Base-by-base conservation (phyloP, 257 asterid species). In the Perilla frutescens region DNA sequence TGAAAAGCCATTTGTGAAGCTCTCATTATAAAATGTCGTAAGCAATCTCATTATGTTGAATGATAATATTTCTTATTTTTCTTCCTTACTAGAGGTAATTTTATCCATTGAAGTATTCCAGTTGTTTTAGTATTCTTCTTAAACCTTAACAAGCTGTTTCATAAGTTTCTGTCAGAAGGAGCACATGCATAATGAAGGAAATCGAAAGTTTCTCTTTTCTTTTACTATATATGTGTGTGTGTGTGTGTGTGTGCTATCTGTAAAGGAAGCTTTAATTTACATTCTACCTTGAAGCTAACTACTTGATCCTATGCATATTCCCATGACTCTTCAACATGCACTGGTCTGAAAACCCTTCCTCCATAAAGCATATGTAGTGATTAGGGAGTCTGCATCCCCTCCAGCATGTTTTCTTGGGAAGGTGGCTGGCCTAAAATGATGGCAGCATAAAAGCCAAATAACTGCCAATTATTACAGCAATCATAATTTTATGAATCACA, bases 271-370 rank as follows among this genome's bases (percentile, higher is more conserved):
- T 13, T 54, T 47, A 11, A 14, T 47, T 29, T 54, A 13, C 32
- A 5, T 48, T 62, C 51, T 32, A 8, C 72, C 77, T 40, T 51
- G 56, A 53, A 43, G 26, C 71, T 36, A 53, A 63, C 62, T 56
- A 26, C 34, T 55, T 13, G 26, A 64, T 47, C 41, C 37, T n/a
- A 55, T 74, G 43, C 65, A 54, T 63, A 26, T 64, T 74, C 15
- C 45, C 40, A 45, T 8, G 59, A 62, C 7, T 43, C 26, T 0
- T 20, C 26, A 20, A 20, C 26, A 20, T 20, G 26, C 26, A 20
- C 26, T 20, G 26, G 26, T 20, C 26, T 20, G 26, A 20, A 20
- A 20, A 20, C 26, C 26, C 26, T 20, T 1, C 66, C 43, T 48
- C 51, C 31, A 29, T 41, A 73, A n/a, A 62, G 70, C 31, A 39